phyloP scores from a whole-genome alignment of 2,329 filamentous ascomycete species.

The Colletotrichum liaoningense region DNA sequence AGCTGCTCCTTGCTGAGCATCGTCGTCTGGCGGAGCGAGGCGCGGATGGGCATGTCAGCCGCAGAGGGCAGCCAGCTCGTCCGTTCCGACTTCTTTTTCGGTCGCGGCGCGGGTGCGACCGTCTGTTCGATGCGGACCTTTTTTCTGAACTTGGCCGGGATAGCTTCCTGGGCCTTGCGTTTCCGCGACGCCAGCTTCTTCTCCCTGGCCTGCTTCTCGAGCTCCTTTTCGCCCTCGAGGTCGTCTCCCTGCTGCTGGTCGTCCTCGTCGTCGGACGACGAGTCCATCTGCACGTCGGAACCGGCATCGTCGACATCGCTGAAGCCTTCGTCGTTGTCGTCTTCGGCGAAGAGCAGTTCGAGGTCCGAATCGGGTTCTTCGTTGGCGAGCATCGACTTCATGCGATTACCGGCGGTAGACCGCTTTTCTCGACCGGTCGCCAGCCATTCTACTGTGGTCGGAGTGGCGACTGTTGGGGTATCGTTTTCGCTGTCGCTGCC shows the following conservation, averaged over 20 bases:
- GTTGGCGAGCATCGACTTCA: slow-evolving; percentile 81
- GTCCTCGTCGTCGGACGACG: slow-evolving; percentile 86
- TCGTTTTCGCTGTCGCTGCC: slow-evolving; percentile 50
- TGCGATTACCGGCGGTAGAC: slow-evolving; percentile 85
- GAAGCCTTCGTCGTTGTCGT: slow-evolving; percentile 76
- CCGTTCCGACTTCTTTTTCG: slow-evolving; percentile 71
- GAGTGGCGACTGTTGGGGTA: slow-evolving; percentile 41
- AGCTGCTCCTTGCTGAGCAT: slow-evolving; percentile 70
- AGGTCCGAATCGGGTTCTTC: slow-evolving; percentile 77
- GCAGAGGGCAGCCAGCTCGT: slow-evolving; percentile 67
- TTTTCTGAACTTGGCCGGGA: slow-evolving; percentile 78
- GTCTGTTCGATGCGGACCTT: slow-evolving; percentile 76
- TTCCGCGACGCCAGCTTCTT: slow-evolving; percentile 78
- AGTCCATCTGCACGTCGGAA: slow-evolving; percentile 87
- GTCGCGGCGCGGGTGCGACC: slow-evolving; percentile 57
- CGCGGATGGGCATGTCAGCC: slow-evolving; percentile 67
- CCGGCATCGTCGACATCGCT: slow-evolving; percentile 74
- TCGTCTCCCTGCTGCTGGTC: slow-evolving; percentile 76
- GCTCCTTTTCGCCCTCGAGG: slow-evolving; percentile 86
- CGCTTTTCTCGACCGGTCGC: slow-evolving; percentile 80
- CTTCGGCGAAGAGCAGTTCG: slow-evolving; percentile 81
- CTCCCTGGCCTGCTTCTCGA: slow-evolving; percentile 80
- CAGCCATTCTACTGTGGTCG: slow-evolving; percentile 71
- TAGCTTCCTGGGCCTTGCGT: slow-evolving; percentile 81
- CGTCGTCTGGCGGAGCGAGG: slow-evolving; percentile 69